phyloP scores from a whole-genome alignment of 2,329 filamentous ascomycete species.

The Ascochyta pisi region DNA sequence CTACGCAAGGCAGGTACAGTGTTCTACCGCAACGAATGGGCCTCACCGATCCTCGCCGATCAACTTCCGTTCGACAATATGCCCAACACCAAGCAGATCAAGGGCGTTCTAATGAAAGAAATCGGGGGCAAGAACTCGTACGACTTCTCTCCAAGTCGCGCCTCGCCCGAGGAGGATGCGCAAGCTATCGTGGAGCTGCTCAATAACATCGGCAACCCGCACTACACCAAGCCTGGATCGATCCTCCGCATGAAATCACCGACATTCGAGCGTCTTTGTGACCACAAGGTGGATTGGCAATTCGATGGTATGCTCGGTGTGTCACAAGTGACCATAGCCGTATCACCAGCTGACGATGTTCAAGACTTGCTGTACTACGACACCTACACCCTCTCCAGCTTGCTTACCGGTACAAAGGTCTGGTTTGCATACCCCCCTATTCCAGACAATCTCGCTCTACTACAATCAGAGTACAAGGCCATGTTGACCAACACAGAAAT shows the following conservation, averaged over 20 bases:
- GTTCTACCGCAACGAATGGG: constrained; percentile 4
- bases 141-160: constrained; percentile 11
- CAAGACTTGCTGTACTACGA: constrained; percentile 19
- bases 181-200: constrained; percentile 11
- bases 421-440: constrained; percentile 16
- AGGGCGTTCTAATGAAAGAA: constrained; percentile 9
- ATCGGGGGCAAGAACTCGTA: constrained; percentile 15
- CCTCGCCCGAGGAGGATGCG: constrained; percentile 9
- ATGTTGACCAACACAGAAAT: neutral
- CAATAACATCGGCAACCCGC: constrained; percentile 12
- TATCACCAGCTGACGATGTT: constrained; percentile 15
- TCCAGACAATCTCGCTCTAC: neutral
- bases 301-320: constrained; percentile 13
- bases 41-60: constrained; percentile 11
- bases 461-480: neutral
- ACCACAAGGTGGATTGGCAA: constrained; percentile 3
- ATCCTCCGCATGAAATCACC: constrained; percentile 20
- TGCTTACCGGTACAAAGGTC: constrained; percentile 20
- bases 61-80: neutral
- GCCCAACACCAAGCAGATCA: constrained; percentile 1
- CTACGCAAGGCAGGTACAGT: constrained; percentile 7
- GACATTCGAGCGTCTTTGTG: constrained; percentile 7
- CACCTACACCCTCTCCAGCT: constrained; percentile 10
- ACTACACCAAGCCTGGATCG: constrained; percentile 12
- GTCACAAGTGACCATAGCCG: constrained; percentile 2